Percentiles rank a stretch among this genome's conserved stretches.
Evolutionary conservation across 179 eudicot species (phyloP).

Genomic region (Gypsophila paniculata): DNA sequence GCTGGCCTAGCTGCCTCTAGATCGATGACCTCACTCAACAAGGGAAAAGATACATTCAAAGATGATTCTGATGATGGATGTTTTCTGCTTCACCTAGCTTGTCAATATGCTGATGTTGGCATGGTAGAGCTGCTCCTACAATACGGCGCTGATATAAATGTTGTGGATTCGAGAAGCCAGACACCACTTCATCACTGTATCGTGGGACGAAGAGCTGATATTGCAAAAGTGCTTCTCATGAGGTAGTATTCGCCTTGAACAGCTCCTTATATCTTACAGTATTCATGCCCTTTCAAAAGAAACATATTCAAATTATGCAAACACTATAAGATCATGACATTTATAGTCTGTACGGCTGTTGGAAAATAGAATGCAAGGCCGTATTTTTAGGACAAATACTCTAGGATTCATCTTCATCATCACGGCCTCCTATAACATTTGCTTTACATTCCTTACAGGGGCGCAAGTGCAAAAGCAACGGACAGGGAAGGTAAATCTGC

Average conservation of each 20-base stretch:
- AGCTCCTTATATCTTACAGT: background rate
- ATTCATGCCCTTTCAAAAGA: background rate
- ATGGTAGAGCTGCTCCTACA: conserved; percentile 93
- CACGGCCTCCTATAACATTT: background rate
- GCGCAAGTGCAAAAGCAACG: conserved; percentile 51
- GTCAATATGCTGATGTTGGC: conserved; percentile 71
- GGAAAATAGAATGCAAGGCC: background rate
- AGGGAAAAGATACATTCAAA: conserved; percentile 34
- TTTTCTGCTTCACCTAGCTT: conserved; percentile 77
- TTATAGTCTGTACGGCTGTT: too few species aligned
- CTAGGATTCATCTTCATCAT: background rate
- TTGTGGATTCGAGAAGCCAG: conserved; percentile 57
- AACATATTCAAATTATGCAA: background rate
- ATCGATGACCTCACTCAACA: conserved; percentile 28
- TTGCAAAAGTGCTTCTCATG: conserved; percentile 59
- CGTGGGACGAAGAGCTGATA: conserved; percentile 40
- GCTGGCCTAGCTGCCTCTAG: conserved; percentile 31
- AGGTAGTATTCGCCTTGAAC: conserved; percentile 43
- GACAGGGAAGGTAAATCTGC: conserved; percentile 67
- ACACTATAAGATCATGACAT: background rate
- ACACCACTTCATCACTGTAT: conserved; percentile 80
- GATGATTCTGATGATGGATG: conserved; percentile 55
- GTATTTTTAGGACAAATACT: background rate
- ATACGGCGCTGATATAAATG: conserved; percentile 64
- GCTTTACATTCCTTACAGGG: conserved; percentile 40